A percentile compares a stretch with the other conserved stretches of the same genome.
Evolutionary conservation across 2,329 filamentous ascomycete genomes (phyloP).

Genomic region (Zopfia rhizophila): DNA sequence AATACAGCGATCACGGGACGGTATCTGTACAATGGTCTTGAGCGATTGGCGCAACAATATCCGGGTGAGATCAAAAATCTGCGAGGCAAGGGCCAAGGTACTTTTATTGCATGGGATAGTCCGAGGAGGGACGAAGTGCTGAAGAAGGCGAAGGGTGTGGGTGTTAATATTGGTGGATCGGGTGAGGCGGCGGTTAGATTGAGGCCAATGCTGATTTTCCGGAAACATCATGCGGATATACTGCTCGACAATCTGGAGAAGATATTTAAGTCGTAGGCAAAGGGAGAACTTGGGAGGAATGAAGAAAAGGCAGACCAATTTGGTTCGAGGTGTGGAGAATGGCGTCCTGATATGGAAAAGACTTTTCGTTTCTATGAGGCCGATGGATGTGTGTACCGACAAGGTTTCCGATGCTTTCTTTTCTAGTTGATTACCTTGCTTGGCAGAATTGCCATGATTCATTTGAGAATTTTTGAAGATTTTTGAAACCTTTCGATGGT

Average conservation of each 20-base stretch:
- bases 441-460: too few relatives aligned
- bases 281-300: too few relatives aligned
- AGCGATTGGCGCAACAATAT: slow-evolving; percentile 74
- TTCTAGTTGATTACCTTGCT: too few relatives aligned
- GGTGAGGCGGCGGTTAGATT: slow-evolving; percentile 80
- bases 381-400: too few relatives aligned
- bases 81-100: slow-evolving; percentile 86
- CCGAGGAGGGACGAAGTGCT: slow-evolving; percentile 83
- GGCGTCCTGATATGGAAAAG: too few relatives aligned
- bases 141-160: slow-evolving; percentile 78
- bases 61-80: slow-evolving; percentile 84
- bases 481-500: too few relatives aligned
- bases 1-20: slow-evolving; percentile 81
- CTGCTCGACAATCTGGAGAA: slow-evolving; percentile 82
- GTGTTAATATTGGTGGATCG: slow-evolving; percentile 88
- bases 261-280: slow-evolving; percentile 65
- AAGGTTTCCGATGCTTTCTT: too few relatives aligned
- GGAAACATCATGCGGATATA: slow-evolving; percentile 90
- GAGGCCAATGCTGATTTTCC: slow-evolving; percentile 91
- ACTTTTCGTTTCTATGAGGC: too few relatives aligned
- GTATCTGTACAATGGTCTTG: slow-evolving; percentile 78
- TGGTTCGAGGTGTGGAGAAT: too few relatives aligned
- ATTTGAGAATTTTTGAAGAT: too few relatives aligned
- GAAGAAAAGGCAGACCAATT: too few relatives aligned
- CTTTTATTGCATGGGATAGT: slow-evolving; percentile 92